A percentile compares a stretch with the other conserved stretches of the same genome.
Conservation (phyloP, 2,329 filamentous ascomycete species). For the Fusarium caatingaense region DNA sequence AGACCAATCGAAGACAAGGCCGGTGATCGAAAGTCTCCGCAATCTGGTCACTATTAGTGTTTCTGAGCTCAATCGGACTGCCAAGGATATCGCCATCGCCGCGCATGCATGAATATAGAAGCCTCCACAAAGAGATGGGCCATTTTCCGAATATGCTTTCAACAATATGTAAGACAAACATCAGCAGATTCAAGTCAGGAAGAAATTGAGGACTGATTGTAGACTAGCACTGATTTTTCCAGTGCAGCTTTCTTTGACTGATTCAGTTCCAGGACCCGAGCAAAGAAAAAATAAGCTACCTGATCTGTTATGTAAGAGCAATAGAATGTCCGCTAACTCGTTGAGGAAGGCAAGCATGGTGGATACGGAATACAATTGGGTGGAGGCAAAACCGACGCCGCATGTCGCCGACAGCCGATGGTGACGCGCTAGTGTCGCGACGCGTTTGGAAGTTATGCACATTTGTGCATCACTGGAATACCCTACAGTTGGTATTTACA, state of each 20-base stretch:
- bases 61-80: background rate
- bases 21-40: background rate
- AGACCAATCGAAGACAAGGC: background rate
- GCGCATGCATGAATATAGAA: background rate
- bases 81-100: background rate
- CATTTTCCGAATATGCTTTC: background rate
- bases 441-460: background rate
- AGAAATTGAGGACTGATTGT: background rate
- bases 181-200: no score
- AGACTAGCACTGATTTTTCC: background rate
- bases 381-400: background rate
- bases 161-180: no score
- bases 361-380: no score
- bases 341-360: background rate
- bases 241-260: background rate
- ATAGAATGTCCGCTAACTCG: accelerated
- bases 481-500: accelerated
- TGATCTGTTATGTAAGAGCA: background rate
- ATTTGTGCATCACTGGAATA: background rate
- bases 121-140: background rate
- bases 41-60: conserved; percentile 4
- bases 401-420: background rate
- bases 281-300: background rate
- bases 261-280: background rate
- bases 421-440: background rate